Conservation (phyloP, 1,284 basidiomycete genomes). For the Cutaneotrichosporon dermatis region DNA sequence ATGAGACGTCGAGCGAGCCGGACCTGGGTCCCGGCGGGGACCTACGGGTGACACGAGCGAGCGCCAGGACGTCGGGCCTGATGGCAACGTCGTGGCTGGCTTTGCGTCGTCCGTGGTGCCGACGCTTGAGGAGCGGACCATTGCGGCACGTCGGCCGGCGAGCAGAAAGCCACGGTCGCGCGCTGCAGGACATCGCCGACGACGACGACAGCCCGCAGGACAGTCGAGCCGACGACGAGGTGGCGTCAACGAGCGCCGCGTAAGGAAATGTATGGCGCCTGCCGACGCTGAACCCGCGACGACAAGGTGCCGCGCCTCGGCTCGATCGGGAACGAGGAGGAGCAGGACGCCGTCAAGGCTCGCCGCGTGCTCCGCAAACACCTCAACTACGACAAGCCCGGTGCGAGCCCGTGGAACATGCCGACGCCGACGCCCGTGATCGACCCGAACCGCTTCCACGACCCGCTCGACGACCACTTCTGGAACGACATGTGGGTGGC, state of each 20-base stretch:
- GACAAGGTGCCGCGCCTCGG: slow-evolving; percentile 36
- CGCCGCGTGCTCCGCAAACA: slow-evolving; percentile 58
- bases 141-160: slow-evolving; percentile 51
- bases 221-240: slow-evolving; percentile 27
- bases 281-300: slow-evolving; percentile 56
- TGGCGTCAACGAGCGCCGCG: slow-evolving; percentile 20
- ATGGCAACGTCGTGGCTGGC: slow-evolving; percentile 52
- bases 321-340: slow-evolving; percentile 32
- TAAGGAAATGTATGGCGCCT: slow-evolving; percentile 49
- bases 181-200: slow-evolving; percentile 33
- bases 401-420: slow-evolving; percentile 50
- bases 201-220: slow-evolving; percentile 20
- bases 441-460: slow-evolving; percentile 73
- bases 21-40: slow-evolving; percentile 19
- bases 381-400: slow-evolving; percentile 53
- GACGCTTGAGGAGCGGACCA: slow-evolving; percentile 65
- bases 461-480: slow-evolving; percentile 77
- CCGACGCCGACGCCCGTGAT: slow-evolving; percentile 65
- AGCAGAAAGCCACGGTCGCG: slow-evolving; percentile 46
- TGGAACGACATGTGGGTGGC: slow-evolving; percentile 87
- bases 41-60: slow-evolving; percentile 49
- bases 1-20: background rate
- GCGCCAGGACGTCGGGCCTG: slow-evolving; percentile 56
- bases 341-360: slow-evolving; percentile 53
- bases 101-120: slow-evolving; percentile 66